Evolutionary conservation across 768 basidiomycete species (phyloP), one percentile per base, ranked within the genome.

Genomic region (Hygrophorus russula): DNA sequence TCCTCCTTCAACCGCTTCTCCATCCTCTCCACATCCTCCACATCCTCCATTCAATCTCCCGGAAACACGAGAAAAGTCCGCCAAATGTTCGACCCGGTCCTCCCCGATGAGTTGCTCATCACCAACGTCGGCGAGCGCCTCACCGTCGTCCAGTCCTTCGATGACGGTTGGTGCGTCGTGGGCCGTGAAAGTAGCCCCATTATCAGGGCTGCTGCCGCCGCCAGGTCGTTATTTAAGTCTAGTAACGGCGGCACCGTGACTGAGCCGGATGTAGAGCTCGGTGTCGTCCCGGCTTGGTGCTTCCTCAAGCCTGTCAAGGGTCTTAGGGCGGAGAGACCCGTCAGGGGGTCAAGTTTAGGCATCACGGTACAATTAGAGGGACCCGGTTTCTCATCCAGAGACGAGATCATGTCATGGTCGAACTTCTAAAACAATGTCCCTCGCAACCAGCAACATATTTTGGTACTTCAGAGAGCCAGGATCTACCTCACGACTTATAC

Each of bases 141-240:
- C 33, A 73, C 70, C 1, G 60, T 86, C 20, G 66, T 85, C 2
- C 73, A 75, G 47, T 74, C 75, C 4, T 83, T 78, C 51, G 80
- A 87, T 46, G 85, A 88, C 45, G 85, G 83, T 1, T 89, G 85
- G 85, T 84, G 80, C 51, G 67, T 83, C 41, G 80, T 83, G 41
- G 77, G 74, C 14, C 66, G 80, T 20, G 73, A 80, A 47, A 56
- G 54, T 36, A 47, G 50, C 46, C 54, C 59, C 18, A 20, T 34
- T 11, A 18, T 28, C 3, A 35, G 6, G 15, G 41, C 41, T 53
- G 63, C 18, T 52, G 59, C 13, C 44, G 58, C 5, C 52, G 51
- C 19, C 51, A 66, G 66, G 50, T 70, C 69, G 1, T 44, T 70
- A 31, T 73, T 73, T 53, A 63, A 61, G 44, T 56, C 62, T 9